Evolutionary conservation across 2,329 filamentous ascomycete species (phyloP).

Genomic region (Colletotrichum sp.): DNA sequence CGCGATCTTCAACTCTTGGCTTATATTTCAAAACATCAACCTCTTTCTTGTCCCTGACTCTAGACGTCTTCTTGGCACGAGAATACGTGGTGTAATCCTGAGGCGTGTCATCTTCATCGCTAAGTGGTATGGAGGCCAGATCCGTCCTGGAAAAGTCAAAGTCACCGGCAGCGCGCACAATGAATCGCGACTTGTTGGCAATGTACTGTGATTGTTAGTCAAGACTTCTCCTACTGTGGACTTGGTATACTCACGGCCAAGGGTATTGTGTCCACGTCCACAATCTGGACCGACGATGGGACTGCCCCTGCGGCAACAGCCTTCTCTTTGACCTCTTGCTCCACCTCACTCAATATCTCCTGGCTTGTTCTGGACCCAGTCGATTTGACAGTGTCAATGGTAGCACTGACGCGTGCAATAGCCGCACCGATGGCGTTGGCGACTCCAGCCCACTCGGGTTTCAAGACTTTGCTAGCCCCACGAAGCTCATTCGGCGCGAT

Average conservation of each 20-base stretch:
- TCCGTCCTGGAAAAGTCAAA: constrained; percentile 50
- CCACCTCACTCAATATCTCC: constrained; percentile 42
- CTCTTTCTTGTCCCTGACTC: constrained; percentile 21
- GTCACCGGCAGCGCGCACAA: constrained; percentile 64
- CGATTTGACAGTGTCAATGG: constrained; percentile 54
- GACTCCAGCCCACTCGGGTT: constrained; percentile 60
- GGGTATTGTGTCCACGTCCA: constrained; percentile 59
- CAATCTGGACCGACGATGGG: constrained; percentile 47
- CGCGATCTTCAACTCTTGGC: constrained; percentile 53
- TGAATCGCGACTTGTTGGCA: constrained; percentile 58
- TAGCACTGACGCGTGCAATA: constrained; percentile 62
- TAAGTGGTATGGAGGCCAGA: not conserved
- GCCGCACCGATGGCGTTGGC: constrained; percentile 71
- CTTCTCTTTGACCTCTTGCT: constrained; percentile 45
- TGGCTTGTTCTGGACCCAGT: constrained; percentile 44
- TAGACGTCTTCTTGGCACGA: not conserved
- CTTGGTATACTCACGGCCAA: constrained; percentile 44
- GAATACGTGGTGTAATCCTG: not conserved
- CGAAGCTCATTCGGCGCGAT: constrained; percentile 58
- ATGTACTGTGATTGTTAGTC: constrained; percentile 43
- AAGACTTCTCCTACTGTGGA: not conserved
- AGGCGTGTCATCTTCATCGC: not conserved
- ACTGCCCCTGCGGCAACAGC: constrained; percentile 51
- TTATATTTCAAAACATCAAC: constrained; percentile 46
- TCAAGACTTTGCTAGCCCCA: constrained; percentile 61